phyloP scores from a whole-genome alignment of 495 filamentous ascomycete species.

The Annulohypoxylon maeteangense region DNA sequence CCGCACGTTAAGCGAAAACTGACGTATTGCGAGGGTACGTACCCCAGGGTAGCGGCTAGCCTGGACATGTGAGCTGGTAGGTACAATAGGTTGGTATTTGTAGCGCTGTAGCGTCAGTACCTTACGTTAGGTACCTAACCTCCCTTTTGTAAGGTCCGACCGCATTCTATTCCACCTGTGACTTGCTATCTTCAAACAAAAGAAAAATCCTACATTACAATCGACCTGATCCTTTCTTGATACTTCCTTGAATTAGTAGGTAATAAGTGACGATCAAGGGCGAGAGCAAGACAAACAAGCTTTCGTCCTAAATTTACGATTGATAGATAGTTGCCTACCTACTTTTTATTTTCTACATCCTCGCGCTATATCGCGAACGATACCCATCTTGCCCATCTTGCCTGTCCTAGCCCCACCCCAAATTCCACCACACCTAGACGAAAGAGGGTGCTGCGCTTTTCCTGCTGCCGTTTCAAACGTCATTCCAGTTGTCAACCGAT shows the following conservation, averaged over 20 bases:
- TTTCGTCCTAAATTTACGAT: not conserved
- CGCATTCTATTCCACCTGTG: constrained; percentile 1
- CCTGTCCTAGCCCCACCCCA: constrained; percentile 2
- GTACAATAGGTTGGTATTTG: not conserved
- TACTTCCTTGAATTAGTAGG: not conserved
- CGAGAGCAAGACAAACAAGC: not conserved
- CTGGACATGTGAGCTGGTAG: not conserved
- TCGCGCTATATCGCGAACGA: constrained; percentile 16
- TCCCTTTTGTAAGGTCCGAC: constrained; percentile 7
- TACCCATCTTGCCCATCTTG: not conserved
- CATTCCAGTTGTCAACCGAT: constrained; percentile 24
- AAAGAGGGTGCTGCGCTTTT: constrained; percentile 20
- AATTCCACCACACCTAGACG: constrained; percentile 17
- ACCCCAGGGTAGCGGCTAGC: not conserved
- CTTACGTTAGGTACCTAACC: constrained; percentile 13
- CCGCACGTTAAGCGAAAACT: constrained; percentile 16
- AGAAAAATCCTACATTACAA: constrained; percentile 10
- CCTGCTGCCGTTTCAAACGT: constrained; percentile 22
- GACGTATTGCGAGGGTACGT: constrained; percentile 7
- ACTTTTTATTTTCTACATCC: not conserved
- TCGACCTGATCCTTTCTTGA: not conserved
- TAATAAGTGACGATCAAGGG: not conserved
- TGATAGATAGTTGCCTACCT: not conserved
- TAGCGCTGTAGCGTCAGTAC: not conserved
- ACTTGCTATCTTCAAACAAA: constrained; percentile 6